Percentiles rank a stretch among this genome's conserved stretches.
These are phyloP conservation scores for Teunomyces pallodes DNA, from an alignment of 805 yeast species.

Conservation along the genomic window DNA sequence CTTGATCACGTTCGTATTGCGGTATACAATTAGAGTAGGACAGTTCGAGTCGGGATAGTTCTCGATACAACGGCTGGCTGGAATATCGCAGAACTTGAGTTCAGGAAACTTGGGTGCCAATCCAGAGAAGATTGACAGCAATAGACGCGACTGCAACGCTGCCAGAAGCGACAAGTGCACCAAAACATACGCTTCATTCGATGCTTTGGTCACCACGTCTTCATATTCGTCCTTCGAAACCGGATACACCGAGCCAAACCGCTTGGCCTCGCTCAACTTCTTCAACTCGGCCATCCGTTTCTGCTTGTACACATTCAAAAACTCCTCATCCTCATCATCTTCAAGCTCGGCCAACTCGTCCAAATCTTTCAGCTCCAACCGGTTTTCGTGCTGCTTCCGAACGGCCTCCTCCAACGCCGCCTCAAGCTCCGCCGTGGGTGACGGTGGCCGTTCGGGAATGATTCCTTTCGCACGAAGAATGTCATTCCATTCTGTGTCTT, in stretches of 20 bases:
- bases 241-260: conserved; percentile 74
- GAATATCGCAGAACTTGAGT: conserved; percentile 87
- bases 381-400: conserved; percentile 71
- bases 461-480: conserved; percentile 86
- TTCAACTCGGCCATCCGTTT: conserved; percentile 76
- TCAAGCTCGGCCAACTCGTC: conserved; percentile 86
- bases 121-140: conserved; percentile 54
- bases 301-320: conserved; percentile 70
- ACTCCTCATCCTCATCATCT: conserved; percentile 92
- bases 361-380: conserved; percentile 72
- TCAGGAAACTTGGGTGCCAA: conserved; percentile 72
- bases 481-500: conserved; percentile 99
- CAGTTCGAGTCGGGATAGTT: conserved; percentile 87
- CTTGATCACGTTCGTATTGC: conserved; percentile 71
- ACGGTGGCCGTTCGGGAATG: conserved; percentile 87
- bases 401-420: conserved; percentile 85
- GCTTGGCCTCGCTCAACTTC: conserved; percentile 52
- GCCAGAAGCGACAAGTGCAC: conserved; percentile 74
- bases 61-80: conserved; percentile 88
- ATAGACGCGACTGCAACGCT: conserved; percentile 68
- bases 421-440: conserved; percentile 83
- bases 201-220: conserved; percentile 79
- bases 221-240: conserved; percentile 87
- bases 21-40: conserved; percentile 85
- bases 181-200: conserved; percentile 62